Base-by-base conservation (phyloP, 768 basidiomycete species). In the Termitomyces sp. region DNA sequence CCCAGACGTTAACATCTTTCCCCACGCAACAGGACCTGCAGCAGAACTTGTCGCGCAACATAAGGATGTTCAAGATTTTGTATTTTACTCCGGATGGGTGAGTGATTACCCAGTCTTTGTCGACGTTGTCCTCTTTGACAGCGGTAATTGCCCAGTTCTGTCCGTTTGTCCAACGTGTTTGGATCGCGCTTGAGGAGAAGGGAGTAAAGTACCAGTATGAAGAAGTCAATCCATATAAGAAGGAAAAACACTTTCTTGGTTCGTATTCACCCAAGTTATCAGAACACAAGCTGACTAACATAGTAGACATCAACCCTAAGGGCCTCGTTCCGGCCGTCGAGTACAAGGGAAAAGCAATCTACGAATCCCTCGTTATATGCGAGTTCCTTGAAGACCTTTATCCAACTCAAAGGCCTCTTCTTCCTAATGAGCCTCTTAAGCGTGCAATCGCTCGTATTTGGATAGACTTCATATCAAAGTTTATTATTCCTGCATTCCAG, bases 141-240 rank as follows among this genome's bases (percentile, higher is more conserved):
- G 70, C 68, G 14, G 43, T 36, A 14, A 38, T 48, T 2, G 32
- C 7, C 9, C 56, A 78, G 77, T 86, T 86, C 67, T 85, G 83
- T 61, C 84, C 83, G 0, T 85, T 72, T 53, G 81, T 80, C 22
- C 83, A 84, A 66, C 75, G 87, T 10, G 73, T 74, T 13, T 89
- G 87, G 88, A 83, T 88, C 53, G 69, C 80, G 0, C 73, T 89
- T 4, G 86, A 90, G 65, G 87, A 88, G 65, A 80, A 77, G 54
- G 79, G 79, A 0, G 81, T 88, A 30, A 81, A 82, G 1, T 89
- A 88, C 64, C 84, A 85, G 60, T 87, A 86, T 66, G 78, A 79
- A 58, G 84, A 87, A 65, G 77, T 83, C 22, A 85, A 87, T 68
- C 85, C 86, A 2, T 88, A 88, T 74, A 85, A 84, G 70, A 88